Evolutionary conservation across 495 filamentous ascomycete species (phyloP).

Genomic region (Penicillium samsonianum): DNA sequence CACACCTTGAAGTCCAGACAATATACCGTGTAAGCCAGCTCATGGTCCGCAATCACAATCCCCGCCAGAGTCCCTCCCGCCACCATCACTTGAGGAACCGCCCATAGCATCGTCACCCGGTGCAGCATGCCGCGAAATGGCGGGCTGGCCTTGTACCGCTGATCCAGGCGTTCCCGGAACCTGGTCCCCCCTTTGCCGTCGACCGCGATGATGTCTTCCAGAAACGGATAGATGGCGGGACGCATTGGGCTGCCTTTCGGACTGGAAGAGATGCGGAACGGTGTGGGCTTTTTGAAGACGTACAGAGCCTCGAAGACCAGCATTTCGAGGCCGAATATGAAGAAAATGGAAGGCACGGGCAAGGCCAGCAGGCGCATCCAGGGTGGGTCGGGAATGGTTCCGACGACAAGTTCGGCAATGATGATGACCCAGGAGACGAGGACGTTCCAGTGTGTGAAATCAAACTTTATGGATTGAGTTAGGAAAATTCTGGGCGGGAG

Average conservation of each 20-base stretch:
- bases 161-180: background rate
- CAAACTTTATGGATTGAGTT: background rate
- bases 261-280: background rate
- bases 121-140: background rate
- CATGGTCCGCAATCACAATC: background rate
- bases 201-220: background rate
- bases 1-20: background rate
- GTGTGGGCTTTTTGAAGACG: background rate
- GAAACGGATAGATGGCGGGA: background rate
- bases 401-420: background rate
- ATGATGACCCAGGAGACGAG: constrained; percentile 1
- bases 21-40: background rate
- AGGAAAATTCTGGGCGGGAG: too few relatives aligned
- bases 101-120: background rate
- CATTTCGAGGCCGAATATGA: background rate
- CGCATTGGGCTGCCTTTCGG: background rate
- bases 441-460: background rate
- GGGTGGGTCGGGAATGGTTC: background rate
- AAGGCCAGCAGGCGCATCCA: background rate
- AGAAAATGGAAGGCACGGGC: background rate
- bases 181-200: background rate
- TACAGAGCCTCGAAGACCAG: background rate
- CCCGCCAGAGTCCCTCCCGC: background rate
- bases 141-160: background rate
- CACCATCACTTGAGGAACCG: background rate